A percentile compares a stretch with the other conserved stretches of the same genome.
Evolutionary conservation across 179 eudicot species (phyloP).

Genomic region (Spinacia oleracea): DNA sequence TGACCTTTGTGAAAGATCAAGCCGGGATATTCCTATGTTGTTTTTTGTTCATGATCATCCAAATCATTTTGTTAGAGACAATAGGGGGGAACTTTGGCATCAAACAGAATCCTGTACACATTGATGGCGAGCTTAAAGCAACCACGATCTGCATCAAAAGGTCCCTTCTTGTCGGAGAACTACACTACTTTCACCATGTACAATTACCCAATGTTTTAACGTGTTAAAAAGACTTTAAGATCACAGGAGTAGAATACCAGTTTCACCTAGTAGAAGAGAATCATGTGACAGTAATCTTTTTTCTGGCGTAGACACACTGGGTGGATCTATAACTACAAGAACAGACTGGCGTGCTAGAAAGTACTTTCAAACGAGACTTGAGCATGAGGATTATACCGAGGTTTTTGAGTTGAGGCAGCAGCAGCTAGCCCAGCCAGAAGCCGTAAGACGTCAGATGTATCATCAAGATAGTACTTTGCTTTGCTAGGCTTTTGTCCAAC

Average conservation of each 20-base stretch:
- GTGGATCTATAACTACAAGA: constrained; percentile 6
- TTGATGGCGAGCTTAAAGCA: constrained; percentile 15
- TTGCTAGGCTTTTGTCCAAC: constrained; percentile 93
- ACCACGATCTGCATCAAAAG: constrained; percentile 13
- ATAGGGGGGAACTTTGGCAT: constrained; percentile 21
- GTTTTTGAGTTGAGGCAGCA: constrained; percentile 59
- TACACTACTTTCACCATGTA: constrained; percentile 33
- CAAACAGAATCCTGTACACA: constrained; percentile 28
- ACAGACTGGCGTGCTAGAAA: constrained; percentile 20
- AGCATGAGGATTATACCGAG: constrained; percentile 47
- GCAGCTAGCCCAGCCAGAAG: constrained; percentile 62
- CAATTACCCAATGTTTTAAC: constrained; percentile 17
- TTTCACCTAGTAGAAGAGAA: constrained; percentile 2
- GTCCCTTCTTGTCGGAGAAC: constrained; percentile 18
- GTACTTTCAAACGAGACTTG: constrained; percentile 66
- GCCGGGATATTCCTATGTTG: constrained; percentile 21
- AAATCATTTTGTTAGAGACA: constrained; percentile 29
- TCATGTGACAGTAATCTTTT: background rate
- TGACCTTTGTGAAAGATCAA: constrained; percentile 24
- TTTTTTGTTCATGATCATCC: constrained; percentile 19
- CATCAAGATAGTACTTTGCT: constrained; percentile 82
- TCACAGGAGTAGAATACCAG: background rate
- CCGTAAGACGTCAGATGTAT: constrained; percentile 58
- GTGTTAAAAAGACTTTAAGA: background rate
- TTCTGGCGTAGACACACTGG: constrained; percentile 4